Conservation (phyloP, 1,284 basidiomycete genomes). For the Amylostereum areolatum region DNA sequence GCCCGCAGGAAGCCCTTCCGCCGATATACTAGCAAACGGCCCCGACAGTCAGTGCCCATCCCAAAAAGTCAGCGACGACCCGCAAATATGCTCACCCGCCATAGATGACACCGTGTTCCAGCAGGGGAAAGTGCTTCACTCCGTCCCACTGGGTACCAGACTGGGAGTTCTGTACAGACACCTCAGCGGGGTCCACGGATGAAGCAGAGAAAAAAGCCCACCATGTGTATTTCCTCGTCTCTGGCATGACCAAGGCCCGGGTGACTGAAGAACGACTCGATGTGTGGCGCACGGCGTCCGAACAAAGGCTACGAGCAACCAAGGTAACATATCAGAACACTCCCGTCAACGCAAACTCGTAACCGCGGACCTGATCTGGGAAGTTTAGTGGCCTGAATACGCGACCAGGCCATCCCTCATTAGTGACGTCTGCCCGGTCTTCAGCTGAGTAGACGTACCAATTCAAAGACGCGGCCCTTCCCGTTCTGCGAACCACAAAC, state of each 20-base stretch:
- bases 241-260: conserved; percentile 24
- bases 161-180: conserved; percentile 54
- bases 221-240: conserved; percentile 63
- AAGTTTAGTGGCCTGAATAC: conserved; percentile 58
- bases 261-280: conserved; percentile 33
- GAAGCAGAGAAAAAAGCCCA: conserved; percentile 22
- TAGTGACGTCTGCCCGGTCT: too few species aligned
- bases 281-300: conserved; percentile 45
- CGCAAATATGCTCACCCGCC: conserved; percentile 40
- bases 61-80: not conserved
- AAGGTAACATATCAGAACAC: not conserved
- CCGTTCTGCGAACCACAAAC: conserved; percentile 31
- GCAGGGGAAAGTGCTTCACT: conserved; percentile 53
- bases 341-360: too few species aligned
- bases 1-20: conserved; percentile 38
- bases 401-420: not conserved
- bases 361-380: conserved; percentile 44
- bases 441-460: conserved; percentile 36
- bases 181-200: not conserved
- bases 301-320: conserved; percentile 44
- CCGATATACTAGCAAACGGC: conserved; percentile 35
- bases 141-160: conserved; percentile 76
- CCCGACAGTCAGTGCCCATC: not conserved
- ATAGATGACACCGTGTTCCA: conserved; percentile 54
- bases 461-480: conserved; percentile 53